phyloP scores from a whole-genome alignment of 129 eudicot species.

The Daucus carota region DH1_v3.0 NC_030389.2:9662501-9663000 shows the following conservation, averaged over 20 bases:
- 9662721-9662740: conserved; percentile 9
- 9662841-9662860: conserved; percentile 5
- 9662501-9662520: background rate
- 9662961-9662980: conserved; percentile 43
- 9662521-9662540: background rate
- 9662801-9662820: conserved; percentile 1
- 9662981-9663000: conserved; percentile 44
- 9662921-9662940: conserved; percentile 41
- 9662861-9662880: conserved; percentile 12
- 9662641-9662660: conserved; percentile 24
- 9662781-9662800: background rate
- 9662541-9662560: conserved; percentile 14
- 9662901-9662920: conserved; percentile 29
- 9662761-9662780: background rate
- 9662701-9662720: conserved; percentile 11
- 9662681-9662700: conserved; percentile 7
- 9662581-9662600: conserved; percentile 12
- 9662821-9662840: conserved; percentile 28
- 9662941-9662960: conserved; percentile 42
- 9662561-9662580: conserved; percentile 22
- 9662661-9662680: background rate
- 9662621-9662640: conserved; percentile 5
- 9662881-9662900: conserved; percentile 52
- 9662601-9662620: conserved; percentile 5
- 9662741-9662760: background rate